These are phyloP conservation scores for Lentinula guzmanii DNA, from an alignment of 768 basidiomycete genomes.

Conservation along the genomic window DNA sequence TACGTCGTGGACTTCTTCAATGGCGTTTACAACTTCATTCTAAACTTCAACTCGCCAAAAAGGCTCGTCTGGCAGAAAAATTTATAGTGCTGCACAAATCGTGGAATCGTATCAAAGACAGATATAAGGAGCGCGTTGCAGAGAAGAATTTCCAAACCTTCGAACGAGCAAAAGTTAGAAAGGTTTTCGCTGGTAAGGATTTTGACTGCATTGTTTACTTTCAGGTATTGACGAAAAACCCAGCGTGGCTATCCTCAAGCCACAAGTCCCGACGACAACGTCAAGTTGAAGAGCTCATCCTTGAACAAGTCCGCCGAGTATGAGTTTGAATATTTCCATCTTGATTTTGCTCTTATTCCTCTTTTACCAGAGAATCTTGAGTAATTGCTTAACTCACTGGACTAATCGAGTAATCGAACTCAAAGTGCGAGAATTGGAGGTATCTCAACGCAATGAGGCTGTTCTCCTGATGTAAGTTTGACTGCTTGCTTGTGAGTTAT, in stretches of 20 bases:
- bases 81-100: conserved; percentile 42
- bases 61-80: conserved; percentile 49
- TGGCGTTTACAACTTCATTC: conserved; percentile 56
- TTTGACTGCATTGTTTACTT: conserved; percentile 1
- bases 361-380: conserved; percentile 42
- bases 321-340: conserved; percentile 7
- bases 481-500: neutral
- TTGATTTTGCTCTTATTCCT: neutral
- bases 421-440: conserved; percentile 68
- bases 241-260: conserved; percentile 44
- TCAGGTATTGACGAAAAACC: no score
- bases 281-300: conserved; percentile 38
- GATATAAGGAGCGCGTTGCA: conserved; percentile 35
- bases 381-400: conserved; percentile 51
- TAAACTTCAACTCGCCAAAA: conserved; percentile 41
- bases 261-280: conserved; percentile 31
- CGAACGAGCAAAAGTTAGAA: conserved; percentile 29
- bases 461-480: conserved; percentile 25
- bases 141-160: conserved; percentile 39
- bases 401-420: conserved; percentile 67
- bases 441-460: conserved; percentile 36
- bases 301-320: conserved; percentile 34
- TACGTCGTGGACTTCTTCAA: conserved; percentile 32
- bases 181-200: conserved; percentile 27
- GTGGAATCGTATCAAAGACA: conserved; percentile 44